Evolutionary conservation across 192 early-diverging fungal genomes (phyloP).

Genomic region (Podila epicladia): DNA sequence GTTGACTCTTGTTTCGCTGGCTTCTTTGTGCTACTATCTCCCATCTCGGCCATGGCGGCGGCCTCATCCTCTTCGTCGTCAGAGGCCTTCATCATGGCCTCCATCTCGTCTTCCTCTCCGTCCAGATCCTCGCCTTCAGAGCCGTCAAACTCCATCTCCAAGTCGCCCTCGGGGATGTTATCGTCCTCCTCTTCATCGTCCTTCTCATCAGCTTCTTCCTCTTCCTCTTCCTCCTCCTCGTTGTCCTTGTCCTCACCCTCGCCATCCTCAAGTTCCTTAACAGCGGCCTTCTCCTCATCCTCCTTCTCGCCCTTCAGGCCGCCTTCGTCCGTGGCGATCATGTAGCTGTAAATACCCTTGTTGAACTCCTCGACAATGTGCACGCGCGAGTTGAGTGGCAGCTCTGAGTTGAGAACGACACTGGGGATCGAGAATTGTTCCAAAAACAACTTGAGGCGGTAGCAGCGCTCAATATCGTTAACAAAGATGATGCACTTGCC

Average conservation of each 20-base stretch:
- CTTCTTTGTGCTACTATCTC: slow-evolving; percentile 29
- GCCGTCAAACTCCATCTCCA: slow-evolving; percentile 52
- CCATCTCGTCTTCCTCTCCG: slow-evolving; percentile 43
- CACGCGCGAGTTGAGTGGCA: slow-evolving; percentile 88
- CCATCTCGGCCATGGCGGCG: slow-evolving; percentile 25
- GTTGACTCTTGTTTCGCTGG: slow-evolving; percentile 39
- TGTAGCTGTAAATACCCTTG: slow-evolving; percentile 92
- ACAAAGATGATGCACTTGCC: slow-evolving; percentile 97
- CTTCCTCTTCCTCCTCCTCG: slow-evolving; percentile 25
- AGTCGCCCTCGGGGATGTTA: slow-evolving; percentile 38
- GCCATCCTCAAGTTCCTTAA: slow-evolving; percentile 55
- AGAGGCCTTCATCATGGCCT: slow-evolving; percentile 43
- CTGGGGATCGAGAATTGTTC: slow-evolving; percentile 95
- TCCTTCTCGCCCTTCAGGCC: slow-evolving; percentile 74
- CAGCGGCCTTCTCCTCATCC: slow-evolving; percentile 60
- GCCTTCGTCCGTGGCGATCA: slow-evolving; percentile 95
- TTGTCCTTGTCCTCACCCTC: slow-evolving; percentile 23
- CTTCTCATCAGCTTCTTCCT: slow-evolving; percentile 4
- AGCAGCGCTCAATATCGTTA: slow-evolving; percentile 94
- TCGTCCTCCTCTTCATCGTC: slow-evolving; percentile 27
- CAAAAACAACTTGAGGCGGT: slow-evolving; percentile 91
- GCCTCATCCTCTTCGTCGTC: slow-evolving; percentile 48
- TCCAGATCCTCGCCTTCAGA: slow-evolving; percentile 43
- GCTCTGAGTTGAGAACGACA: slow-evolving; percentile 94
- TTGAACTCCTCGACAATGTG: slow-evolving; percentile 99